These are phyloP conservation scores for Isoetes taiwanensis DNA, from an alignment of 75 land plant genomes.

Conservation along the genomic window DNA sequence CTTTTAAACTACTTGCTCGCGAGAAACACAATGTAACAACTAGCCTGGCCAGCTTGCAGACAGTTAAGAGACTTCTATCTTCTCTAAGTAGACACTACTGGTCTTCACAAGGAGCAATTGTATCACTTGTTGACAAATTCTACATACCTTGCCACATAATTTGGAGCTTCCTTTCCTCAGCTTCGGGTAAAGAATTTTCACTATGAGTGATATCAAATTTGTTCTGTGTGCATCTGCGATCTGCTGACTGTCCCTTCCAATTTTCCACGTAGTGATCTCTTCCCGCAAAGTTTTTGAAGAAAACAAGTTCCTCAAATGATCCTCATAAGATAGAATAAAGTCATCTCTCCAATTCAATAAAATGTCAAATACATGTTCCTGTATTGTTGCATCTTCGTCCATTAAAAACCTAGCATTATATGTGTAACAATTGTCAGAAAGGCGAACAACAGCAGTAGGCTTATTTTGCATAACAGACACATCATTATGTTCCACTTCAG, in stretches of 20 bases:
- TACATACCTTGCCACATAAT: slow-evolving; percentile 55
- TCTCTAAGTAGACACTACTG: no score
- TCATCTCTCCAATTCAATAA: slow-evolving; percentile 71
- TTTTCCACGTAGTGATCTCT: slow-evolving; percentile 71
- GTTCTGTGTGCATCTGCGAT: slow-evolving; percentile 48
- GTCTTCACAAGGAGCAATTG: no score
- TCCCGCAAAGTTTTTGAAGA: slow-evolving; percentile 45
- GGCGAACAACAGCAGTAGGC: no score
- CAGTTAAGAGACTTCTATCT: no score
- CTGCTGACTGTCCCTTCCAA: slow-evolving; percentile 45
- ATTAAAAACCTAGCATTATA: slow-evolving; percentile 88
- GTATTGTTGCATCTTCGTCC: slow-evolving; percentile 76
- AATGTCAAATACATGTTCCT: slow-evolving; percentile 65
- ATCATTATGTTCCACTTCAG: no score
- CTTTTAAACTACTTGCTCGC: no score
- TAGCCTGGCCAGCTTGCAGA: no score
- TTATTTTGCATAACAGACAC: no score
- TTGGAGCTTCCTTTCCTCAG: slow-evolving; percentile 50
- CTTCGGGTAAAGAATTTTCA: slow-evolving; percentile 62
- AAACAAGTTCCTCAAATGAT: slow-evolving; percentile 60
- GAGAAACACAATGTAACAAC: no score
- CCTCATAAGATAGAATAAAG: slow-evolving; percentile 53
- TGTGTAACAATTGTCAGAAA: no score
- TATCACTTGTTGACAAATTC: no score
- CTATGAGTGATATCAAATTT: slow-evolving; percentile 45